Base-by-base conservation (phyloP, 148 eudicot genomes). In the Talinum fruticosum region DNA sequence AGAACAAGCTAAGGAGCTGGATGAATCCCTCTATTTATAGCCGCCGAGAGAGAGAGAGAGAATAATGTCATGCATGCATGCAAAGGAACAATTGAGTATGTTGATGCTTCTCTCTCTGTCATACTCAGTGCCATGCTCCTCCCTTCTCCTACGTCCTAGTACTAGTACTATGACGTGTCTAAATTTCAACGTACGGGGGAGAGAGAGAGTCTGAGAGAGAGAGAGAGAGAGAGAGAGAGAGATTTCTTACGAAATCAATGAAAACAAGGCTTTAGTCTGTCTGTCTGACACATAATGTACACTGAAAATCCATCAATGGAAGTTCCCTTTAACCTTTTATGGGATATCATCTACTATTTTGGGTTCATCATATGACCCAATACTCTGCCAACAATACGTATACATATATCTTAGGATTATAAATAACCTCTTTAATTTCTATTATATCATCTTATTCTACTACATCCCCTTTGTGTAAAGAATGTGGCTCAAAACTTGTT, bases 71-170 rank as follows among this genome's bases (percentile, higher is more conserved):
- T 41, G 49, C 75, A 62, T 80, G 83, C 83, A 81, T 81, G 83
- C 79, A 76, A 81, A 76, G 62, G 75, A 75, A 76, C 75, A 81
- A 81, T 78, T 81, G 83, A 81, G 83, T 81, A 66, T 69, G 69
- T 79, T 79, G 74, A 75, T 61, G 74, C 24, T 80, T 64, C 69
- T 61, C 70, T n/a, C 57, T 34, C n/a, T 71, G 36, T 47, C 74
- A 47, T 75, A 75, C 76, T 59, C 64, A 59, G 69, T 79, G 67
- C 47, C 67, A 76, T 45, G 71, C 68, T 38, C 29, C 59, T 47
- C 26, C 34, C 61, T 32, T 16, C 30, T 53, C 69, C 62, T 37
- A 36, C 29, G 41, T 28, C 67, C 12, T 15, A 2, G 1, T 7
- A 6, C 37, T 47, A 28, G 66, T 36, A 35, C 26, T 5, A 13